Evolutionary conservation across 768 basidiomycete genomes (phyloP).

Genomic region (Boletellus emodensis): DNA sequence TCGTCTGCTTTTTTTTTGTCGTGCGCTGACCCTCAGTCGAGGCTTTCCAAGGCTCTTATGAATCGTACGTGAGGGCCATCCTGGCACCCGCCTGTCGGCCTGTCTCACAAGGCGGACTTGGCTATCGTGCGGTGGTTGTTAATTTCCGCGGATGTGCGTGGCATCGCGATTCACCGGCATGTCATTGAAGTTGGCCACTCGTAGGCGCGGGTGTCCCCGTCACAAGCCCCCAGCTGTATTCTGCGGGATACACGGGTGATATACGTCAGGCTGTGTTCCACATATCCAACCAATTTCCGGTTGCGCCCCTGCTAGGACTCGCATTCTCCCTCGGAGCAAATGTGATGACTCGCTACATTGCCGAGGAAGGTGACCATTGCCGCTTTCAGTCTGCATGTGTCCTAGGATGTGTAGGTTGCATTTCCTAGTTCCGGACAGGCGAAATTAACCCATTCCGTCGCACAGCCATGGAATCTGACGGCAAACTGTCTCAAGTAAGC

Average conservation of each 20-base stretch:
- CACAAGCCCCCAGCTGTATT: slow-evolving; percentile 80
- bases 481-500: slow-evolving; percentile 35
- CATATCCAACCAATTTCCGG: slow-evolving; percentile 67
- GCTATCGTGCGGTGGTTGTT: slow-evolving; percentile 85
- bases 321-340: slow-evolving; percentile 95
- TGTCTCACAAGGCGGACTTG: slow-evolving; percentile 76
- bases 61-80: slow-evolving; percentile 83
- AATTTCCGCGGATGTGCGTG: slow-evolving; percentile 89
- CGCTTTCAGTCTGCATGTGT: slow-evolving; percentile 64
- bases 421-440: slow-evolving; percentile 6
- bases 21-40: slow-evolving; percentile 1
- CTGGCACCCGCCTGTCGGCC: slow-evolving; percentile 69
- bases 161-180: slow-evolving; percentile 4
- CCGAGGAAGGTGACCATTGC: slow-evolving; percentile 68
- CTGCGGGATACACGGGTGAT: slow-evolving; percentile 88
- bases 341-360: slow-evolving; percentile 84
- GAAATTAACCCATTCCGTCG: slow-evolving; percentile 10
- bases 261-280: slow-evolving; percentile 76
- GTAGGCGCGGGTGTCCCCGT: slow-evolving; percentile 82
- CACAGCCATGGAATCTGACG: slow-evolving; percentile 48
- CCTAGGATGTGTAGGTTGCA: slow-evolving; percentile 64
- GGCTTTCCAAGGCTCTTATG: slow-evolving; percentile 65
- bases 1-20: neutral
- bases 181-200: slow-evolving; percentile 13
- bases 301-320: slow-evolving; percentile 77